phyloP scores from a whole-genome alignment of 768 basidiomycete genomes.

The Mycena chlorophos region DNA sequence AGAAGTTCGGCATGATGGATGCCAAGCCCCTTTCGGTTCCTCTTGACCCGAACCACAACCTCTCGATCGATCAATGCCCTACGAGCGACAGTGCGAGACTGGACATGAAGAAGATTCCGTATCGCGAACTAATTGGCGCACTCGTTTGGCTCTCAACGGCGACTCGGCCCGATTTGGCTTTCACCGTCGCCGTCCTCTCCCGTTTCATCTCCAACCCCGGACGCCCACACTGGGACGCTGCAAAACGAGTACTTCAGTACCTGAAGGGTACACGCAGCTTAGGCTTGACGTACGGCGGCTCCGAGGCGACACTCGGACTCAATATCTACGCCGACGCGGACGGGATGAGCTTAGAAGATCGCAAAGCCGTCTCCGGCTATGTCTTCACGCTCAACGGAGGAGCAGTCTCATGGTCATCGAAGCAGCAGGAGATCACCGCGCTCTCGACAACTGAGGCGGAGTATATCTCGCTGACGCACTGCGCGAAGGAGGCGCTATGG shows the following conservation, averaged over 20 bases:
- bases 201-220: slow-evolving; percentile 11
- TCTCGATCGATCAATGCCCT: slow-evolving; percentile 5
- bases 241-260: slow-evolving; percentile 12
- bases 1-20: slow-evolving; percentile 18
- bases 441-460: slow-evolving; percentile 13
- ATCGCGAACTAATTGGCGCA: slow-evolving; percentile 4
- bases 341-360: slow-evolving; percentile 6
- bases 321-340: slow-evolving; percentile 9
- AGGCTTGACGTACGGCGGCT: slow-evolving; percentile 1
- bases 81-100: neutral
- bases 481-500: slow-evolving; percentile 6
- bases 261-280: slow-evolving; percentile 3
- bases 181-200: slow-evolving; percentile 3
- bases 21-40: slow-evolving; percentile 9
- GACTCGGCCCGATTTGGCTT: slow-evolving; percentile 9
- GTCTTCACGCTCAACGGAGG: slow-evolving; percentile 7
- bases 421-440: slow-evolving; percentile 9
- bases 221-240: slow-evolving; percentile 9
- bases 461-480: slow-evolving; percentile 3
- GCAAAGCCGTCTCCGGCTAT: slow-evolving; percentile 8
- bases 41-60: slow-evolving; percentile 8
- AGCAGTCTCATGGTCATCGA: slow-evolving; percentile 13
- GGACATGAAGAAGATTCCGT: slow-evolving; percentile 6
- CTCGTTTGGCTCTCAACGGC: slow-evolving; percentile 8
- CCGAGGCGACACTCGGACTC: slow-evolving; percentile 1